Base-by-base conservation (phyloP, 2,329 filamentous ascomycete genomes). In the Cladophialophora chaetospira region DNA sequence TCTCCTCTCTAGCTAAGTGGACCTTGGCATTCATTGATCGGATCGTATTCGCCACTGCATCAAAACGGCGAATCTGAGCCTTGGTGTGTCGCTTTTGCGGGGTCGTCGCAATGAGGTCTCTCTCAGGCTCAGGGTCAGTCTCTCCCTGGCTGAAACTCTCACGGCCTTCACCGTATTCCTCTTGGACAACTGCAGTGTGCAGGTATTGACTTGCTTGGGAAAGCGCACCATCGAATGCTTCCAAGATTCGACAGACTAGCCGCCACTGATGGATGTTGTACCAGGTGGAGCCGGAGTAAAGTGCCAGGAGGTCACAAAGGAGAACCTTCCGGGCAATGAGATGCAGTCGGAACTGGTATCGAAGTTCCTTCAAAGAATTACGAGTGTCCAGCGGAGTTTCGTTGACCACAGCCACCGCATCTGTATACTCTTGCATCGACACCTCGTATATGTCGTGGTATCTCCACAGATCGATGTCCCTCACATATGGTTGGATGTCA, bases 11-110 rank as follows among this genome's bases (percentile, higher is more conserved):
- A 53, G 97, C 76, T 5, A 99, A 80, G 58, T 95, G 91, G 77
- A 99, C 85, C 72, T 97, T 99, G 31, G 94, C 94, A 73, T 97
- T 93, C 46, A 99, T 80, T 9, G 90, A 89, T 25, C 92, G 87
- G 60, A 97, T 96, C 13, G 91, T 92, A 53, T 91, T 89, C 0
- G 91, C 96, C 29, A 99, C 80, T 1, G 88, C 89, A 68, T 89
- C 91, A 38, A 99, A 83, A 69, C 96, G 93, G 58, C 91, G 87
- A 56, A 97, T 82, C 70, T 96, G 93, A 53, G 88, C 87, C 55
- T 92, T 88, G 78, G 93, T 87, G 58, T 90, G 85, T 68, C 97
- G 91, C 51, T 87, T 87, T n/a, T 83, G 83, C 1, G 91, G 89
- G 1, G 88, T 87, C 23, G 87, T 67, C 49, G 82, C 33, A 19